Conservation (phyloP, 805 yeast genomes). For the Saturnispora bothae region DNA sequence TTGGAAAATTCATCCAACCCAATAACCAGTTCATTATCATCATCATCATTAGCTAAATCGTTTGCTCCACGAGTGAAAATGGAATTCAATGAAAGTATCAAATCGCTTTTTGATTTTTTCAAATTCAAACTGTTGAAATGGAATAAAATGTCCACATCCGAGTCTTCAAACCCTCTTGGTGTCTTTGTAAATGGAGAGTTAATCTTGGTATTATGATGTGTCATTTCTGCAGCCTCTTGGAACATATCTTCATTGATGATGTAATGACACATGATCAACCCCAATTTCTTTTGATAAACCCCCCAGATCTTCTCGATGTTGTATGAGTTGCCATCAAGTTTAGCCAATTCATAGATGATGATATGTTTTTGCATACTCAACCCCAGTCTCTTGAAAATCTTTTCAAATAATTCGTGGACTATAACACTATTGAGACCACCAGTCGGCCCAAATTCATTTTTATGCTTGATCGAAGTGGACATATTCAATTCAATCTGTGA, state of each 20-base stretch:
- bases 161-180: constrained; percentile 17
- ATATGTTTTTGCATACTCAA: constrained; percentile 62
- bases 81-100: constrained; percentile 7
- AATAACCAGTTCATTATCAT: constrained; percentile 28
- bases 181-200: constrained; percentile 18
- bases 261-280: constrained; percentile 29
- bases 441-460: constrained; percentile 16
- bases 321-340: constrained; percentile 17
- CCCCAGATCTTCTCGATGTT: constrained; percentile 32
- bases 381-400: constrained; percentile 53
- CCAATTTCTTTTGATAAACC: constrained; percentile 32
- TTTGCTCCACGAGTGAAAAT: constrained; percentile 7
- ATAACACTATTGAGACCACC: constrained; percentile 36
- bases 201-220: constrained; percentile 9
- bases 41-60: constrained; percentile 18
- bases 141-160: constrained; percentile 21
- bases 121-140: constrained; percentile 27
- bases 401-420: constrained; percentile 60
- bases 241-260: constrained; percentile 26
- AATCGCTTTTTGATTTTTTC: constrained; percentile 18
- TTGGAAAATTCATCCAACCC: constrained; percentile 37
- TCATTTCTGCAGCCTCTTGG: constrained; percentile 16
- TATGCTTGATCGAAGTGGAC: constrained; percentile 4
- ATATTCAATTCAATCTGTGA: constrained; percentile 21
- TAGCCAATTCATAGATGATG: constrained; percentile 49